phyloP scores from a whole-genome alignment of 1,284 basidiomycete genomes.

The Phlebopus sp. region DNA sequence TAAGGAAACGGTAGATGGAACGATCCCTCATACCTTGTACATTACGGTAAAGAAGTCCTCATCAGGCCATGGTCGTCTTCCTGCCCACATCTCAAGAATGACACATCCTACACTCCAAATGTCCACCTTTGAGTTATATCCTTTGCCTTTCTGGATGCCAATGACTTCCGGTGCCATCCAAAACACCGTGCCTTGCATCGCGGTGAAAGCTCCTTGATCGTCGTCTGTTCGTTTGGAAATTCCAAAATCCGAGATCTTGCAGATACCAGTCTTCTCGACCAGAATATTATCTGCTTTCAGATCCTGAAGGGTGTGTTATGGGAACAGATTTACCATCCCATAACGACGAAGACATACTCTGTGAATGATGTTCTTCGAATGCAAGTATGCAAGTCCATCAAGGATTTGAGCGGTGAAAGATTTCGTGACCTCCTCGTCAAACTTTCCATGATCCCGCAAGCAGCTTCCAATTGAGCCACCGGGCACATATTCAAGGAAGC shows the following conservation, averaged over 20 bases:
- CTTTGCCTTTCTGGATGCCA: conserved; percentile 69
- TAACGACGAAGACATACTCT: conserved; percentile 52
- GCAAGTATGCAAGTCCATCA: conserved; percentile 89
- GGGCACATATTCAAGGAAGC: conserved; percentile 97
- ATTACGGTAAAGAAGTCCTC: conserved; percentile 91
- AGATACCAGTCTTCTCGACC: conserved; percentile 88
- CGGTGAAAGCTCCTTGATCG: conserved; percentile 80
- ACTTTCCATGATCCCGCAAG: conserved; percentile 89
- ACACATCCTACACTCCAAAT: conserved; percentile 99
- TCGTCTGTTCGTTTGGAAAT: conserved; percentile 90
- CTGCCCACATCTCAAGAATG: conserved; percentile 97
- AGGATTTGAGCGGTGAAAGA: conserved; percentile 94
- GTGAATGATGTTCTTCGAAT: conserved; percentile 89
- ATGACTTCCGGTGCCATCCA: conserved; percentile 99
- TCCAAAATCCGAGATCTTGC: conserved; percentile 99
- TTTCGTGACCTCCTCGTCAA: conserved; percentile 89
- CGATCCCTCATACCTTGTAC: conserved; percentile 69
- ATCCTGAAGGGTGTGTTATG: conserved; percentile 53
- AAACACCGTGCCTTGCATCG: conserved; percentile 96
- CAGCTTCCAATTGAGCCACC: conserved; percentile 96
- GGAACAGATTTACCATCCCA: neutral
- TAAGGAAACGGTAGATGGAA: neutral
- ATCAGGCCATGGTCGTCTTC: conserved; percentile 89
- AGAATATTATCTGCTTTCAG: conserved; percentile 98
- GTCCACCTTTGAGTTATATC: conserved; percentile 96